Evolutionary conservation across 2,329 filamentous ascomycete genomes (phyloP), one percentile per base, ranked within the genome.

Genomic region (Polytolypa hystricis): DNA sequence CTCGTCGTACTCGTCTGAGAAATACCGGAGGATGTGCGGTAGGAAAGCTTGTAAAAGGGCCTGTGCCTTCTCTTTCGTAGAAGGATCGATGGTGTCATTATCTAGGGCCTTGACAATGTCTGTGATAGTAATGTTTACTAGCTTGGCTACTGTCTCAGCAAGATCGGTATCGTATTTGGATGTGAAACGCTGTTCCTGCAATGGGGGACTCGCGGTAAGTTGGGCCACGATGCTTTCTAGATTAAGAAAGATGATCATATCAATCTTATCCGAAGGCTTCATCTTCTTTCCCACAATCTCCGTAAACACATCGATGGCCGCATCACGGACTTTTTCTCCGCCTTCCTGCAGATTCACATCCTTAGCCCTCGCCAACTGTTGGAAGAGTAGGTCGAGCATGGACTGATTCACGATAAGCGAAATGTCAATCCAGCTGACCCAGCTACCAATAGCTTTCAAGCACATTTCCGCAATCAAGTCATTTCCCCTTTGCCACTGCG

Each of bases 381-480:
- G 82, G 52, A 95, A 80, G 41, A 98, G 71, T 33, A 86, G 73
- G 54, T 74, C 78, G 51, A 96, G 76, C 73, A 94, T 91, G 37
- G 80, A 75, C 55, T 87, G 77, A 59, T 93, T 93, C 50, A 98
- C 84, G 30, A 98, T 79, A 39, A 98, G 69, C 34, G 82, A 83
- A 50, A 98, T 96, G 55, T 96, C 91, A 53, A 93, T 93, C 91
- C 91, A 98, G 71, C 86, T 93, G 42, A 94, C 86, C 89, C 91
- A 98, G 58, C 89, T 91, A 25, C 85, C 86, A 46, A 98, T 77
- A n/a, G 86, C 81, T 61, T 81, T 85, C 36, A 98, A 70, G 49
- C 84, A 87, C 71, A 93, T 79, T 58, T 95, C 86, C 29, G 93
- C 73, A 40, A 96, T 73, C 28, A 64, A 58, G 52, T 86, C 79